phyloP scores from a whole-genome alignment of 2,329 filamentous ascomycete genomes.

The Penicillium sp. region DNA sequence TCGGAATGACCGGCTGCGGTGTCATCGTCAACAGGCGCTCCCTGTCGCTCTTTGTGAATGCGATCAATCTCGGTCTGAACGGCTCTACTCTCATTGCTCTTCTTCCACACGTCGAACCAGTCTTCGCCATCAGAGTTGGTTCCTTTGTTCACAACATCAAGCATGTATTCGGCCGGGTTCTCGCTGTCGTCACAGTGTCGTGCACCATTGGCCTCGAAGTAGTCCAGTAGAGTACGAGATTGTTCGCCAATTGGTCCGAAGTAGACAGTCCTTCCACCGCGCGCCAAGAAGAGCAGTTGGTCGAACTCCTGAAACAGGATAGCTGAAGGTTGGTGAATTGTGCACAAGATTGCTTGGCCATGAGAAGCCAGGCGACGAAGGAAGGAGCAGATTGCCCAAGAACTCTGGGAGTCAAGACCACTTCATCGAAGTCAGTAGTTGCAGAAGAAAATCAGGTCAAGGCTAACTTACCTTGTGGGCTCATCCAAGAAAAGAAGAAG shows the following conservation, averaged over 20 bases:
- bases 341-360: conserved; percentile 86
- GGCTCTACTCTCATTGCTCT: conserved; percentile 52
- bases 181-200: conserved; percentile 57
- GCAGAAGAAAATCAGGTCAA: too few species aligned
- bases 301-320: conserved; percentile 85
- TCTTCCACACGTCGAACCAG: conserved; percentile 62
- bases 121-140: conserved; percentile 40
- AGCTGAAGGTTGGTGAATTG: conserved; percentile 88
- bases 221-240: conserved; percentile 56
- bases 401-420: conserved; percentile 84
- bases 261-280: conserved; percentile 65
- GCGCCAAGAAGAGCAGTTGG: conserved; percentile 59
- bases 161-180: conserved; percentile 74
- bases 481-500: conserved; percentile 88
- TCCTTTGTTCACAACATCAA: conserved; percentile 53
- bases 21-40: conserved; percentile 27
- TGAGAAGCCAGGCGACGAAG: conserved; percentile 82
- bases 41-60: conserved; percentile 51
- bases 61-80: conserved; percentile 58
- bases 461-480: conserved; percentile 60
- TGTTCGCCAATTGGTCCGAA: conserved; percentile 64
- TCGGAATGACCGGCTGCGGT: conserved; percentile 60
- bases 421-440: conserved; percentile 34
- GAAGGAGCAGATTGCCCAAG: conserved; percentile 81
- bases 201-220: conserved; percentile 64